These are phyloP conservation scores for Colletotrichum chrysophilum DNA, from an alignment of 2,329 filamentous ascomycete species.

Conservation along the genomic window DNA sequence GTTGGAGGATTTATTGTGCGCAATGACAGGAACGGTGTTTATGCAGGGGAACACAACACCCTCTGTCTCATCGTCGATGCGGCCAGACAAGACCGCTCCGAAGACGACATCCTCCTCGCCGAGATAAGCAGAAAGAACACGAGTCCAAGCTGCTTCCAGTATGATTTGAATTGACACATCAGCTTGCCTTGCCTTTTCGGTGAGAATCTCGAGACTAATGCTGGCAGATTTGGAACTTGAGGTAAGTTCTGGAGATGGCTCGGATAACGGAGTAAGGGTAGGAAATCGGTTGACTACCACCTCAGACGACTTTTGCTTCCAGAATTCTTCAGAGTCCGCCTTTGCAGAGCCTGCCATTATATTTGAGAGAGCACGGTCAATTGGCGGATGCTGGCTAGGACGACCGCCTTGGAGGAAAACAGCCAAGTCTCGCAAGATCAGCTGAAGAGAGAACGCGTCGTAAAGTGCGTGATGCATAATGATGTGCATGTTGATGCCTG, in stretches of 20 bases:
- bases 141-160: conserved; percentile 80
- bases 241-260: conserved; percentile 23
- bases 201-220: conserved; percentile 52
- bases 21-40: conserved; percentile 77
- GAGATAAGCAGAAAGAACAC: conserved; percentile 75
- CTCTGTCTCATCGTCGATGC: conserved; percentile 65
- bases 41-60: conserved; percentile 77
- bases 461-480: conserved; percentile 82
- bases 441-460: conserved; percentile 76
- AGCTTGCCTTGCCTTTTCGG: conserved; percentile 56
- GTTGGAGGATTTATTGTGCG: conserved; percentile 60
- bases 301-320: conserved; percentile 60
- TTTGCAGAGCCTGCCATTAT: conserved; percentile 41
- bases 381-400: not conserved
- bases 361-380: conserved; percentile 43
- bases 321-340: conserved; percentile 58
- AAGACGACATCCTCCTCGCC: conserved; percentile 79
- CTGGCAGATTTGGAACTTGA: not conserved
- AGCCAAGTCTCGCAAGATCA: conserved; percentile 66
- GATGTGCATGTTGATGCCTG: conserved; percentile 43
- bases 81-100: conserved; percentile 80
- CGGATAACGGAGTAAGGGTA: conserved; percentile 68
- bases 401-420: conserved; percentile 27
- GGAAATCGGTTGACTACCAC: conserved; percentile 76
- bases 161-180: conserved; percentile 79